Conservation (phyloP, 78 protist genomes). For the Diacronema lutheri region DNA sequence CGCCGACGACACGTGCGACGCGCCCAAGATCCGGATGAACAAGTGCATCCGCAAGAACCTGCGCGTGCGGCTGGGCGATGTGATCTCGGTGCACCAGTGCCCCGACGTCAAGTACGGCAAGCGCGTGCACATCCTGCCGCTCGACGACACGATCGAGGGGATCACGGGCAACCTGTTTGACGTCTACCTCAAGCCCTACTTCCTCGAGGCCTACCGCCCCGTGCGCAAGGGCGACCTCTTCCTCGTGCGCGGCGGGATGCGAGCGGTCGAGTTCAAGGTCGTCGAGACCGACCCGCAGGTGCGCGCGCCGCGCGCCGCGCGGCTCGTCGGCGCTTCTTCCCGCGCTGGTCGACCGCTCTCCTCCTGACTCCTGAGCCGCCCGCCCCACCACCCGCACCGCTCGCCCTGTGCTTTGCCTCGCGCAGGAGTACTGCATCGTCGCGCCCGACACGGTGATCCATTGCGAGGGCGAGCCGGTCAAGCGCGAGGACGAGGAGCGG, state of each 20-base stretch:
- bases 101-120: slow-evolving; percentile 77
- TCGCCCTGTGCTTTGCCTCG: too few species aligned
- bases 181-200: slow-evolving; percentile 95
- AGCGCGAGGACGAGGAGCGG: slow-evolving; percentile 97
- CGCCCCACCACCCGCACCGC: not conserved
- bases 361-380: not conserved
- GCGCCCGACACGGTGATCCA: slow-evolving; percentile 74
- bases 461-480: slow-evolving; percentile 99
- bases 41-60: slow-evolving; percentile 86
- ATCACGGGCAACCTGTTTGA: slow-evolving; percentile 97
- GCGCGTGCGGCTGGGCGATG: slow-evolving; percentile 83
- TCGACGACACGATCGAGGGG: slow-evolving; percentile 99
- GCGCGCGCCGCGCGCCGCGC: slow-evolving; percentile 47
- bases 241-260: slow-evolving; percentile 96
- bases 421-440: slow-evolving; percentile 25
- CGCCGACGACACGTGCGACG: slow-evolving; percentile 84
- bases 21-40: slow-evolving; percentile 92
- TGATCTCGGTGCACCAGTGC: slow-evolving; percentile 87
- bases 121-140: slow-evolving; percentile 96
- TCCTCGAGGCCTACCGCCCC: slow-evolving; percentile 99
- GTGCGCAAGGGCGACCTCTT: slow-evolving; percentile 90
- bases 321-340: not conserved
- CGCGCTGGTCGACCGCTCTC: not conserved
- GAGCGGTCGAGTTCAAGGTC: slow-evolving; percentile 99
- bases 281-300: slow-evolving; percentile 98